phyloP scores from a whole-genome alignment of 2,329 filamentous ascomycete species.

The Trichoderma afroharzianum region DNA sequence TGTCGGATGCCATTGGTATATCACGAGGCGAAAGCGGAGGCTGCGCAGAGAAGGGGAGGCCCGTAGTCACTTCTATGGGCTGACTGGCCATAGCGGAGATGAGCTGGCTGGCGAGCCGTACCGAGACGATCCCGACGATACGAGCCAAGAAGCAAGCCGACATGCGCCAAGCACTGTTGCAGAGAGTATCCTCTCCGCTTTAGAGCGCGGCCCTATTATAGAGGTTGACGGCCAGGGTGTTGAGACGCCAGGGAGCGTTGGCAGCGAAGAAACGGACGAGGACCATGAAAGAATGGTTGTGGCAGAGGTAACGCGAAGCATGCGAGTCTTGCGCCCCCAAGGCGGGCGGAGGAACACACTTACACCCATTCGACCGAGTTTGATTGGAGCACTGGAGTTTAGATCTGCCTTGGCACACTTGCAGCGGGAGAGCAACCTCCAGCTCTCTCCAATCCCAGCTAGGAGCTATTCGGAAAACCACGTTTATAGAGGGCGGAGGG shows the following conservation, averaged over 20 bases:
- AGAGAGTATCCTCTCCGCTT: constrained; percentile 37
- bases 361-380: constrained; percentile 84
- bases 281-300: constrained; percentile 61
- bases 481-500: constrained; percentile 26
- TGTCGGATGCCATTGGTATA: constrained; percentile 87
- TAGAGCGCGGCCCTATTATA: constrained; percentile 46
- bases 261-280: constrained; percentile 49
- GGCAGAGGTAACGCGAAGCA: constrained; percentile 86
- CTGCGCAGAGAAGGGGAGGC: constrained; percentile 67
- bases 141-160: constrained; percentile 22
- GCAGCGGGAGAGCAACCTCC: constrained; percentile 74
- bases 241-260: constrained; percentile 34
- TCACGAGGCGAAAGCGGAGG: constrained; percentile 57
- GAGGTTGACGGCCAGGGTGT: constrained; percentile 40
- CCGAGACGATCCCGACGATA: constrained; percentile 52
- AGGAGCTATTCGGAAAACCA: constrained; percentile 49
- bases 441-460: constrained; percentile 64
- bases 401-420: constrained; percentile 84
- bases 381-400: constrained; percentile 92
- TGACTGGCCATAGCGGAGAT: constrained; percentile 48
- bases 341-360: constrained; percentile 63
- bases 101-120: constrained; percentile 58
- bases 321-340: constrained; percentile 75
- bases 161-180: constrained; percentile 20
- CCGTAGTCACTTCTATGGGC: constrained; percentile 67